Base-by-base conservation (phyloP, 129 eudicot genomes). In the Deinandra increscens region DNA sequence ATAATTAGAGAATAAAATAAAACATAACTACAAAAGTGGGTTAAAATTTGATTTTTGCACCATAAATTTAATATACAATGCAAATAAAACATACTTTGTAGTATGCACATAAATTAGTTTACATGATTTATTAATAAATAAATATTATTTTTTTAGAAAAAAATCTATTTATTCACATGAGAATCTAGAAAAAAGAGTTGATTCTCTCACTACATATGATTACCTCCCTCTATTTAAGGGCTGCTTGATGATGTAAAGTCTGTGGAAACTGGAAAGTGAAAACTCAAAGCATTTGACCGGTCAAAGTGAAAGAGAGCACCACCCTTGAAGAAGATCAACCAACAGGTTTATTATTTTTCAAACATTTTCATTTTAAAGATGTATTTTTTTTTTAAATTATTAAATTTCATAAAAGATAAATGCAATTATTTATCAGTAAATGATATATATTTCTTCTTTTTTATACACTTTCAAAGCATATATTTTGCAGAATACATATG, bases 211-310 rank as follows among this genome's bases (percentile, higher is more conserved):
- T n/a, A 62, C 49, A 39, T 7, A 36, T 62, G 13, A 13, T 41
- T 14, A 20, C 22, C 12, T 19, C 23, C 46, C 42, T 45, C 69
- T 75, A 75, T 75, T 55, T 75, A 75, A 75, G 53, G 73, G 73
- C 61, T 34, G 69, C 12, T 48, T 58, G 63, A 58, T 58, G 63
- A 39, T 46, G 53, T 63, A 73, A 62, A 61, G 42, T 45, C 63
- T 61, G 41, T 72, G 70, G 15, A 72, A 59, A 60, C 46, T 75
- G 31, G 3, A 26, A 26, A 26, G 1, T 26, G 79, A 31, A 53
- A 74, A 66, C 61, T 42, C 68, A 43, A 55, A 66, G 79, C 38
- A 13, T 60, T 51, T 55, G 53, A 66, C 58, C 22, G 36, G 68
- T 59, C 67, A 66, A 6, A 38, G 42, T 33, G 37, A 46, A 36